A percentile compares a stretch with the other conserved stretches of the same genome.
These are phyloP conservation scores for Mycena polygramma DNA, from an alignment of 768 basidiomycete species.

Conservation along the genomic window DNA sequence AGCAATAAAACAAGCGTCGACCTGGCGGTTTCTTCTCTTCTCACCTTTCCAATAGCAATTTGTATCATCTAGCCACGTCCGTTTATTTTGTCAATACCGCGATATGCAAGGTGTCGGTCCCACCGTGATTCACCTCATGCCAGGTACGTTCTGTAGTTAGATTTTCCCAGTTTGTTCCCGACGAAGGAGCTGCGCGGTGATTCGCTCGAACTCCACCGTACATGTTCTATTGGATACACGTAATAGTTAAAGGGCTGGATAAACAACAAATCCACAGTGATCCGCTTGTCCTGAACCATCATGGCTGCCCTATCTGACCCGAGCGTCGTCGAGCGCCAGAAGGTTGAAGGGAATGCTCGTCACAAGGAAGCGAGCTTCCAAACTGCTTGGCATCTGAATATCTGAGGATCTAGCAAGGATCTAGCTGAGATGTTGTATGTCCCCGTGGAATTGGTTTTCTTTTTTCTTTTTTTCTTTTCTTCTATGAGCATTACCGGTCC, in stretches of 20 bases:
- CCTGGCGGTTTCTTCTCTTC: not conserved
- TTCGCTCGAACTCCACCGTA: not conserved
- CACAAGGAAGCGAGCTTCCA: slow-evolving; percentile 45
- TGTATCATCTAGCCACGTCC: slow-evolving; percentile 33
- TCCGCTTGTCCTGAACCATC: slow-evolving; percentile 15
- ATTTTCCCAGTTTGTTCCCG: no score
- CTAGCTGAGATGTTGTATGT: slow-evolving; percentile 46
- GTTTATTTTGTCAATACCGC: not conserved
- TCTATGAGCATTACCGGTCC: no score
- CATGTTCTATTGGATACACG: no score
- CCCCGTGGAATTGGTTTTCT: not conserved
- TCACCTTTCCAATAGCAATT: slow-evolving; percentile 2
- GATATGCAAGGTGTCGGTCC: no score
- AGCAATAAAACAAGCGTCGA: slow-evolving; percentile 41
- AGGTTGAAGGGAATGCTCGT: slow-evolving; percentile 57
- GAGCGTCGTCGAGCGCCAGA: slow-evolving; percentile 47
- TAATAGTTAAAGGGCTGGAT: slow-evolving; percentile 1
- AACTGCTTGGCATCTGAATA: slow-evolving; percentile 46
- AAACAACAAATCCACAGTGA: not conserved
- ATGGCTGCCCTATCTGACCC: slow-evolving; percentile 18
- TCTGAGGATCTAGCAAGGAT: no score
- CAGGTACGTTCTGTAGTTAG: no score
- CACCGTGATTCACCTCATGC: no score
- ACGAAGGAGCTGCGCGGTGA: no score
- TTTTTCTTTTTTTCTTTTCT: no score